phyloP scores from a whole-genome alignment of 2,329 filamentous ascomycete genomes.

The Ciborinia camelliae region DNA sequence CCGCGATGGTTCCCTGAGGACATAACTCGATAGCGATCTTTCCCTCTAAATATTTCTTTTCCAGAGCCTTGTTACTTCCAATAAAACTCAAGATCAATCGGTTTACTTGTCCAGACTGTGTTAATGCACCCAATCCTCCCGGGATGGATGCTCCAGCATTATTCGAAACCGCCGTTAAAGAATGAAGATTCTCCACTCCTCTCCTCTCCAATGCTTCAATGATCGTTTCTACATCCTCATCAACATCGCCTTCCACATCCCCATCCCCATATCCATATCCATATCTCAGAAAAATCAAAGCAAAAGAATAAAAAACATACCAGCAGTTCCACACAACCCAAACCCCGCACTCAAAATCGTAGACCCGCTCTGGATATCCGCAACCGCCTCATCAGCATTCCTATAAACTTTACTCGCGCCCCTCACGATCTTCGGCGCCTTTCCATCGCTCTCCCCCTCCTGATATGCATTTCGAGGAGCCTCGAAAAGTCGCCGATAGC shows the following conservation, averaged over 20 bases:
- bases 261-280: background rate
- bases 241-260: background rate
- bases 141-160: conserved; percentile 69
- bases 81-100: conserved; percentile 73
- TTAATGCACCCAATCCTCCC: conserved; percentile 64
- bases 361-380: conserved; percentile 50
- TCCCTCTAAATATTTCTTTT: conserved; percentile 70
- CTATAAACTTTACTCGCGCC: conserved; percentile 23
- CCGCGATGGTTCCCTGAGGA: conserved; percentile 69
- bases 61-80: conserved; percentile 71
- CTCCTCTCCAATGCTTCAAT: conserved; percentile 63
- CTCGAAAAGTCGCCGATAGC: conserved; percentile 9
- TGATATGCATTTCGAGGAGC: conserved; percentile 16
- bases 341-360: conserved; percentile 74
- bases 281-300: no score
- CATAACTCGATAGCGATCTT: conserved; percentile 70
- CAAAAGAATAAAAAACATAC: background rate
- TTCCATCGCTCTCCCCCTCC: conserved; percentile 1
- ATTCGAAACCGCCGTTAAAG: conserved; percentile 73
- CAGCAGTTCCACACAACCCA: conserved; percentile 41
- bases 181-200: conserved; percentile 50
- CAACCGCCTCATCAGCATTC: conserved; percentile 23
- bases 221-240: conserved; percentile 54
- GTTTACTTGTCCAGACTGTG: conserved; percentile 64
- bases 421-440: conserved; percentile 20